Evolutionary conservation across 1,284 basidiomycete genomes (phyloP).

Genomic region (Microbotryum violaceum): DNA sequence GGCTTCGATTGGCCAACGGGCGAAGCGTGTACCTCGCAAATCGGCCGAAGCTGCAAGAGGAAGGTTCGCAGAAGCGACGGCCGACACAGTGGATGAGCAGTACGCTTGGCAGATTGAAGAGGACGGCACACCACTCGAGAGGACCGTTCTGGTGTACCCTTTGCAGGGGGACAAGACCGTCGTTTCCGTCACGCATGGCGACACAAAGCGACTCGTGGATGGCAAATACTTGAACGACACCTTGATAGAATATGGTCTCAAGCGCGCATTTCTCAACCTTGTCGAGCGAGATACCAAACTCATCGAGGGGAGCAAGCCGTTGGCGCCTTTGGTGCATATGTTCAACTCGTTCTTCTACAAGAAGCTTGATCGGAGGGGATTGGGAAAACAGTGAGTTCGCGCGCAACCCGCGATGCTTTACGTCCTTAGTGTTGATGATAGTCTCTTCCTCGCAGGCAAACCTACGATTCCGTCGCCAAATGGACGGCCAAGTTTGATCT

Average conservation of each 20-base stretch:
- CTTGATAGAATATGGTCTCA: conserved; percentile 88
- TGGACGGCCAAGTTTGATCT: conserved; percentile 82
- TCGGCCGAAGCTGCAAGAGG: no score
- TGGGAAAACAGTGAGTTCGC: conserved; percentile 44
- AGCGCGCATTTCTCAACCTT: conserved; percentile 62
- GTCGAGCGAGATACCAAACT: no score
- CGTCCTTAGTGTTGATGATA: conserved; percentile 5
- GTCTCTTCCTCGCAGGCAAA: conserved; percentile 29
- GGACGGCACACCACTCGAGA: not conserved
- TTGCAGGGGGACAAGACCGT: conserved; percentile 7
- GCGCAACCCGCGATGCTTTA: not conserved
- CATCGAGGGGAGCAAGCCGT: conserved; percentile 40
- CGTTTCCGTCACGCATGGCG: conserved; percentile 47
- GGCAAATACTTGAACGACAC: conserved; percentile 91
- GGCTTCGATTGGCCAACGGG: no score
- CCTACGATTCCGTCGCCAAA: conserved; percentile 77
- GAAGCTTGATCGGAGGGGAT: conserved; percentile 62
- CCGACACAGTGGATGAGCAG: not conserved
- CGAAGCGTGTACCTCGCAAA: no score
- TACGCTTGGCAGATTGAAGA: conserved; percentile 8
- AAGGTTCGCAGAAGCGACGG: no score
- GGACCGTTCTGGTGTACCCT: conserved; percentile 30
- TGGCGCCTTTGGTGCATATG: conserved; percentile 70
- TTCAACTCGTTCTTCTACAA: conserved; percentile 99
- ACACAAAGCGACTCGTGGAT: conserved; percentile 59